Base-by-base conservation (phyloP, 208 protist species). In the Trypanosoma scelopori region DNA sequence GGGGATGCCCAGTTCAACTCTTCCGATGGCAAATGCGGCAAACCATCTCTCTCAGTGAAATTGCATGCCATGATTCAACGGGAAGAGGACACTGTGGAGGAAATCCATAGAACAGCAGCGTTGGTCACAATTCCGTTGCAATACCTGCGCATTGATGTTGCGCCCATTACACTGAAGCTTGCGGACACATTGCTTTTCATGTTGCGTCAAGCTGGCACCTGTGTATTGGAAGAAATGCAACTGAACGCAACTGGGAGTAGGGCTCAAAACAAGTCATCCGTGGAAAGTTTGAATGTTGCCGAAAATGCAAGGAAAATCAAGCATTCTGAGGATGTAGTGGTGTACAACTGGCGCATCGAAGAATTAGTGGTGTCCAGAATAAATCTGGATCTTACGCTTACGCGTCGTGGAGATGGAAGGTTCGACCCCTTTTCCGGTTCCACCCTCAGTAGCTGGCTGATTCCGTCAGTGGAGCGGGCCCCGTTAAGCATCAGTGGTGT, bases 101-200 rank as follows among this genome's bases (percentile, higher is more conserved):
- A 16, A 23, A 28, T 16, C 7, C 12, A 37, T 60, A 22, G 15
- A 28, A 16, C 13, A 13, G 18, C 30, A 51, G 52, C 37, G 13
- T 15, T 62, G 18, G 55, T 71, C 11, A 71, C 77, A 30, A 30
- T 84, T 41, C 61, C 80, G 2, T 42, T 93, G 4, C 68, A 83
- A 25, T 43, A 75, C 22, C 30, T 87, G 41, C 62, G 55, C 37
- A 30, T 87, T n/a, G 51, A 70, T 27, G 46, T 88, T 6, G 68
- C 63, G 35, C 77, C 63, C 25, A 53, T 87, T 13, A 67, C 52
- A 5, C 45, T 93, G 37, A 65, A 79, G 25, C 63, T 89, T n/a
- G 43, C 77, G 37, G 87, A 93, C 45, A 51, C 72, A 27, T 80
- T 93, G 37, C 56, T 91, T 6, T 87, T 79, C 64, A 68, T 78